A percentile compares a stretch with the other conserved stretches of the same genome.
Evolutionary conservation across 441 rosid genomes (phyloP).

Genomic region (Arabidopsis lyrata): DNA sequence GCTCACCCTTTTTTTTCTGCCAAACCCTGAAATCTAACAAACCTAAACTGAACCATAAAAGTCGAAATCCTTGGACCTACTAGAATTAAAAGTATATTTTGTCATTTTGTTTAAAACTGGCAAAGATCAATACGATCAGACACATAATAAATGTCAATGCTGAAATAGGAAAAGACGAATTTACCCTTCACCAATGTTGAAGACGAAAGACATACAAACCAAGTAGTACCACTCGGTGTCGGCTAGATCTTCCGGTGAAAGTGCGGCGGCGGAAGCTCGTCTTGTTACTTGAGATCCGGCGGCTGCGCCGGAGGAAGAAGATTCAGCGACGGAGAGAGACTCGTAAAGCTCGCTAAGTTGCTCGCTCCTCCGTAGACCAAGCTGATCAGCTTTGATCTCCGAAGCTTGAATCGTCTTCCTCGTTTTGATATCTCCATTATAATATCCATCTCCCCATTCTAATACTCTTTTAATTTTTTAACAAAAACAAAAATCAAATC

Average conservation of each 20-base stretch:
- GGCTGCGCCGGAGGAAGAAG: constrained; percentile 53
- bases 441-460: constrained; percentile 94
- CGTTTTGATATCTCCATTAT: constrained; percentile 97
- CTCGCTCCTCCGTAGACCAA: constrained; percentile 87
- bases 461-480: constrained; percentile 52
- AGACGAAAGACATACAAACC: constrained; percentile 94
- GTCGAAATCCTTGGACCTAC: constrained; percentile 24
- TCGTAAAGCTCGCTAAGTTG: constrained; percentile 84
- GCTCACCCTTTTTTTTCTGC: neutral
- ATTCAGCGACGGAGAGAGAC: constrained; percentile 72
- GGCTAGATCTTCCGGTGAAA: constrained; percentile 95
- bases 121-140: constrained; percentile 31
- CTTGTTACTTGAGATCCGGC: constrained; percentile 36
- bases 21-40: constrained; percentile 1
- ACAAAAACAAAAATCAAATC: neutral
- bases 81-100: constrained; percentile 23
- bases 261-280: constrained; percentile 80
- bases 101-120: constrained; percentile 26
- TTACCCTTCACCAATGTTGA: constrained; percentile 93
- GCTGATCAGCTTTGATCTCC: constrained; percentile 68
- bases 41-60: constrained; percentile 11
- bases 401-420: constrained; percentile 88
- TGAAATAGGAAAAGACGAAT: neutral
- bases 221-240: constrained; percentile 97
- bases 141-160: constrained; percentile 28